A percentile compares a stretch with the other conserved stretches of the same genome.
Evolutionary conservation across 2,329 filamentous ascomycete species (phyloP).

Genomic region (Cercospora sojina): DNA sequence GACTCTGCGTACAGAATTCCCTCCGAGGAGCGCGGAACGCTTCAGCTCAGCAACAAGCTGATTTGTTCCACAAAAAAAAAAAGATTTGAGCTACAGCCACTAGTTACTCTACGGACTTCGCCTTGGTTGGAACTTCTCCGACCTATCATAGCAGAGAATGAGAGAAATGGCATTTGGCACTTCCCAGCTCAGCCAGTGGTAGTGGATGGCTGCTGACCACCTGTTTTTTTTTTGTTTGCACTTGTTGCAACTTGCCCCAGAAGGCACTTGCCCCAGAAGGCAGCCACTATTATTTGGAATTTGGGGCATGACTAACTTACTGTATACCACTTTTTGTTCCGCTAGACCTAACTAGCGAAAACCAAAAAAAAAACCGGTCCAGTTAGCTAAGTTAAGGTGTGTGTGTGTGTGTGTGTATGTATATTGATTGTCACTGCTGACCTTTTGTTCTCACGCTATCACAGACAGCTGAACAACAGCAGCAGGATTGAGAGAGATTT

Average conservation of each 20-base stretch:
- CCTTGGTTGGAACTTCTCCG: background rate
- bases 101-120: background rate
- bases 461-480: background rate
- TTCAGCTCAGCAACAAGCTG: background rate
- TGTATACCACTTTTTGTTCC: background rate
- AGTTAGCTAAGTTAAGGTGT: too few relatives aligned
- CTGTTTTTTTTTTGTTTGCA: background rate
- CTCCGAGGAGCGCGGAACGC: background rate
- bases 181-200: constrained; percentile 6
- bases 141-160: background rate
- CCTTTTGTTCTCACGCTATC: background rate
- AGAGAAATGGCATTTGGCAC: too few relatives aligned
- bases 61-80: background rate
- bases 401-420: too few relatives aligned
- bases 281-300: too few relatives aligned
- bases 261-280: too few relatives aligned
- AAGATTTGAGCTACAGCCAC: background rate
- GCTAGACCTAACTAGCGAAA: too few relatives aligned
- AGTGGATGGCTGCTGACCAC: constrained; percentile 6
- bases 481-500: background rate
- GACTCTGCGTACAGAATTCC: background rate
- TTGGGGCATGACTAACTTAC: too few relatives aligned
- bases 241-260: too few relatives aligned
- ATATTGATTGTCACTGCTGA: constrained; percentile 8
- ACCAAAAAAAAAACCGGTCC: too few relatives aligned